Percentiles rank a stretch among this genome's conserved stretches.
Conservation (phyloP, 345 rosid species). For the rapeseed (Brassica napus) region DNA sequence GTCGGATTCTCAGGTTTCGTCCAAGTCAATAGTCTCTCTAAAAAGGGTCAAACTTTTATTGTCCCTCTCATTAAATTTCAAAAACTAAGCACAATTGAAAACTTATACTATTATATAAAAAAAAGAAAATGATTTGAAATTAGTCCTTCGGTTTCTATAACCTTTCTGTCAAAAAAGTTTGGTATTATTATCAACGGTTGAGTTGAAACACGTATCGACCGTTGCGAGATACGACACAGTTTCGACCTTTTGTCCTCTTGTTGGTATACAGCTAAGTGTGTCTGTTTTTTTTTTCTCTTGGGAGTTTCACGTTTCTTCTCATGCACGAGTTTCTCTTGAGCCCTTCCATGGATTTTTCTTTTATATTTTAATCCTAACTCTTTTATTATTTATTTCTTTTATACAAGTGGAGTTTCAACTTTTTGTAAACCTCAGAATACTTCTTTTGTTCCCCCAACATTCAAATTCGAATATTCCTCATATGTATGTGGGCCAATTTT, state of each 20-base stretch:
- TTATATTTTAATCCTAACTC: neutral
- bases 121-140: neutral
- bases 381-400: neutral
- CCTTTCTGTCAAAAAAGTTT: slow-evolving; percentile 6
- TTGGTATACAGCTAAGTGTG: slow-evolving; percentile 27
- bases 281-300: neutral
- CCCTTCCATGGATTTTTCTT: slow-evolving; percentile 21
- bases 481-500: neutral
- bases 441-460: neutral
- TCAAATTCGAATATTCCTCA: neutral
- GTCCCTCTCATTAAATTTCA: slow-evolving; percentile 55
- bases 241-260: slow-evolving; percentile 12
- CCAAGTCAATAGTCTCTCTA: slow-evolving; percentile 42
- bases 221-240: slow-evolving; percentile 31
- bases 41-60: slow-evolving; percentile 41
- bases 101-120: neutral
- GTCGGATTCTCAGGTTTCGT: slow-evolving; percentile 31
- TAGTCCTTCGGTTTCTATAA: neutral
- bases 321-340: slow-evolving; percentile 25
- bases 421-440: no score
- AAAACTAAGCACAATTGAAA: slow-evolving; percentile 26
- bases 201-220: slow-evolving; percentile 34
- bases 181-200: slow-evolving; percentile 26
- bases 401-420: neutral
- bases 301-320: slow-evolving; percentile 24